Conservation (phyloP, 208 protist genomes). For the Herpetomonas tarakana region DNA sequence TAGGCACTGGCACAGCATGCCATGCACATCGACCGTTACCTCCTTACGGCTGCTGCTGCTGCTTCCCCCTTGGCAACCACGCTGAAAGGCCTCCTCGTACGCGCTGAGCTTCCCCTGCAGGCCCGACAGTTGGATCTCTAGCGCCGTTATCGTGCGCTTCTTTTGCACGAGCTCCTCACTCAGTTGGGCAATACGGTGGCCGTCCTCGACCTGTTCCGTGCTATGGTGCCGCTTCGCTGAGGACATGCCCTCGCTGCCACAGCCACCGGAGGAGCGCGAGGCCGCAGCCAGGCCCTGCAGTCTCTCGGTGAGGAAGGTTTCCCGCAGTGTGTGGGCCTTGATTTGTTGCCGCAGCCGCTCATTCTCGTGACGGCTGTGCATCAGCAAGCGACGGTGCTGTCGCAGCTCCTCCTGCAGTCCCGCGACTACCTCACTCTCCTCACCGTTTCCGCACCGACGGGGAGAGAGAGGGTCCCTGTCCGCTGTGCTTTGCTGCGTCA, state of each 20-base stretch:
- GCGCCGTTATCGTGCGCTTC: constrained; percentile 22
- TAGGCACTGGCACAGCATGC: constrained; percentile 44
- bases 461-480: too few species aligned
- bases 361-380: constrained; percentile 52
- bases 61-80: background rate
- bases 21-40: constrained; percentile 12
- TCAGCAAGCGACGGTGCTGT: constrained; percentile 18
- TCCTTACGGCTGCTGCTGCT: constrained; percentile 1
- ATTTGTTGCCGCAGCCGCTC: constrained; percentile 57
- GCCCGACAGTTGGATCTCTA: constrained; percentile 35
- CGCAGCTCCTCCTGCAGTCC: constrained; percentile 17
- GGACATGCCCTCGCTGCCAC: too few species aligned
- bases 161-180: constrained; percentile 15
- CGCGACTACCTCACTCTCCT: too few species aligned
- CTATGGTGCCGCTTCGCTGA: too few species aligned
- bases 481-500: background rate
- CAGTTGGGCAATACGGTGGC: constrained; percentile 8
- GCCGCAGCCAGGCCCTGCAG: constrained; percentile 34
- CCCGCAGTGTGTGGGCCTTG: constrained; percentile 34
- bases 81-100: constrained; percentile 40
- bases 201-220: constrained; percentile 1
- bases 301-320: constrained; percentile 37
- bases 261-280: too few species aligned
- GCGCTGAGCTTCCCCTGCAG: constrained; percentile 41
- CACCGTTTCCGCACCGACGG: too few species aligned